Conservation (phyloP, 805 yeast species). For the Metschnikowia dekortorum region DNA sequence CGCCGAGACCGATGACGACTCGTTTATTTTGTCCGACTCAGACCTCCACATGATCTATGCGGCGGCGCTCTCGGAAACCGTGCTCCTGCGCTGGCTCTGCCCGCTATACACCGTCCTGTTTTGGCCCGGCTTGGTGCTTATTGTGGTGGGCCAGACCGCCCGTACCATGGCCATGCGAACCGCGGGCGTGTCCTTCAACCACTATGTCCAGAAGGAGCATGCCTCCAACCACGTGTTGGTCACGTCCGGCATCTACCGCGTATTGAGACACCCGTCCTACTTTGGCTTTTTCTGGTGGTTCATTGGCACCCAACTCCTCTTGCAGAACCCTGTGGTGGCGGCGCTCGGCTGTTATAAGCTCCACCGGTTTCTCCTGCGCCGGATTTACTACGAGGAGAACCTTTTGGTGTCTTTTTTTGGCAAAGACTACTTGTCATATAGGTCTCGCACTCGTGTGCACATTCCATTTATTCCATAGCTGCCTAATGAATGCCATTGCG, state of each 20-base stretch:
- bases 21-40: conserved; percentile 31
- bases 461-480: conserved; percentile 52
- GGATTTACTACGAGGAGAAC: conserved; percentile 72
- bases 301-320: conserved; percentile 69
- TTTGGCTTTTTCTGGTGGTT: conserved; percentile 94
- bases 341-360: conserved; percentile 53
- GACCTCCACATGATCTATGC: conserved; percentile 25
- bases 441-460: conserved; percentile 43
- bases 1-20: conserved; percentile 61
- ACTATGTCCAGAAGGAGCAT: conserved; percentile 57
- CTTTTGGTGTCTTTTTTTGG: conserved; percentile 69
- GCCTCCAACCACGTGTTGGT: conserved; percentile 59
- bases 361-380: conserved; percentile 59
- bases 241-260: conserved; percentile 65
- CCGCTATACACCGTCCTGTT: conserved; percentile 1
- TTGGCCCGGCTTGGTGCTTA: conserved; percentile 43
- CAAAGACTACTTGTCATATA: conserved; percentile 54
- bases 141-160: conserved; percentile 58
- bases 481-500: background rate
- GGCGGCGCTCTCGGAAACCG: conserved; percentile 14
- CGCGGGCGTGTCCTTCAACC: conserved; percentile 84
- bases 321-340: conserved; percentile 62
- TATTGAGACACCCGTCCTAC: conserved; percentile 84
- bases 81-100: background rate
- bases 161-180: conserved; percentile 82